Conservation (phyloP, 2,329 filamentous ascomycete species). For the Fusarium tjaetaba region DNA sequence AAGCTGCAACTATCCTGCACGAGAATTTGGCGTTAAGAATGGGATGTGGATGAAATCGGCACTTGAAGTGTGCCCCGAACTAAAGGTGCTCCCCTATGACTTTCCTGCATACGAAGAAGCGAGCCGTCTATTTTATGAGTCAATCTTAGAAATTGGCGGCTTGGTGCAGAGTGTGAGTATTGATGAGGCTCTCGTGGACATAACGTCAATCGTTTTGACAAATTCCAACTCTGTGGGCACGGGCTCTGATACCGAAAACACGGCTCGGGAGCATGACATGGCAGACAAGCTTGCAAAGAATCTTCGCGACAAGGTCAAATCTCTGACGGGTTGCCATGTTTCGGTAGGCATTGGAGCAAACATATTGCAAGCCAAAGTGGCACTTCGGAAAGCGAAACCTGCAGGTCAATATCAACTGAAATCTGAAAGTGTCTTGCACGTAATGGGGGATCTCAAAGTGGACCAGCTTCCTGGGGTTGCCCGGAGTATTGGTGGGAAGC, state of each 20-base stretch:
- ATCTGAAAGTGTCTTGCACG: conserved; percentile 79
- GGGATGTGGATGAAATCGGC: conserved; percentile 99
- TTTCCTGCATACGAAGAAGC: conserved; percentile 95
- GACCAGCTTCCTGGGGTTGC: conserved; percentile 92
- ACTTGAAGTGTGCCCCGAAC: conserved; percentile 80
- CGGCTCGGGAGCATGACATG: conserved; percentile 81
- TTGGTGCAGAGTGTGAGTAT: conserved; percentile 96
- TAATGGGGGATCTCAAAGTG: conserved; percentile 81
- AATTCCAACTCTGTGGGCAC: conserved; percentile 72
- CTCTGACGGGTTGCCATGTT: conserved; percentile 83
- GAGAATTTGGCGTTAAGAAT: conserved; percentile 88
- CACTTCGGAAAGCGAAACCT: conserved; percentile 90
- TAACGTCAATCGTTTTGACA: conserved; percentile 75
- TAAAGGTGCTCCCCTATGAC: conserved; percentile 94
- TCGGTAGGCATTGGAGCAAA: conserved; percentile 94
- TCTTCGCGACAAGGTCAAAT: conserved; percentile 76
- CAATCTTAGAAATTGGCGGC: conserved; percentile 81
- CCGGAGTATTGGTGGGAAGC: conserved; percentile 84
- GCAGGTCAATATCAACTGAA: conserved; percentile 91
- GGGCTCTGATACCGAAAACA: conserved; percentile 71
- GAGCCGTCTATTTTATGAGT: conserved; percentile 86
- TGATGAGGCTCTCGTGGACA: conserved; percentile 91
- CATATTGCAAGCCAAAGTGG: conserved; percentile 90
- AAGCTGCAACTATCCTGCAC: conserved; percentile 94
- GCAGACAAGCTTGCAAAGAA: conserved; percentile 73